Percentiles rank a stretch among this genome's conserved stretches.
These are phyloP conservation scores for Trypanosoma brucei DNA, from an alignment of 208 protist genomes.

Conservation along the genomic window DNA sequence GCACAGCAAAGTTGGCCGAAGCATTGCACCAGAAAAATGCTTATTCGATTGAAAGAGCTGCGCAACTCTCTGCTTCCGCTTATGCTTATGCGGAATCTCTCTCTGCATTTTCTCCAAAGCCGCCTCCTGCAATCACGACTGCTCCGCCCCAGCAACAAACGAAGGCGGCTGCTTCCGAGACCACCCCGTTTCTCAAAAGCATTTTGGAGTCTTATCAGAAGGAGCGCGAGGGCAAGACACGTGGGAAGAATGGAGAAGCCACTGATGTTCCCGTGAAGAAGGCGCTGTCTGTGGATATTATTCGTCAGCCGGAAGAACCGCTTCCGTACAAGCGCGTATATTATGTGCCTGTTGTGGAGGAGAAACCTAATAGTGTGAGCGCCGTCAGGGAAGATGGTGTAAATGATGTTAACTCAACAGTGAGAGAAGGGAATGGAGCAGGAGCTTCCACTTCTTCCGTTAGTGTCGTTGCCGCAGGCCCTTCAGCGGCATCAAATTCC, in stretches of 20 bases:
- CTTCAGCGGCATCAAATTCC: too few relatives aligned
- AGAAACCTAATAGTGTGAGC: conserved; percentile 1
- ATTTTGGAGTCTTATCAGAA: conserved; percentile 52
- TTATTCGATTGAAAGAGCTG: not conserved
- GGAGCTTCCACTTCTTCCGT: not conserved
- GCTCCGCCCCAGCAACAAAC: not conserved
- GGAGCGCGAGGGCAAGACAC: not conserved
- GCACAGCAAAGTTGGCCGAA: conserved; percentile 25
- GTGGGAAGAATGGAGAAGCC: not conserved
- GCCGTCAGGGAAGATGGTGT: not conserved
- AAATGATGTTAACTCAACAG: not conserved
- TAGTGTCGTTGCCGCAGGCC: too few relatives aligned
- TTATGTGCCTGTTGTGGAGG: conserved; percentile 29
- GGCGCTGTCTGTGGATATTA: conserved; percentile 23
- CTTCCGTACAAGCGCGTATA: conserved; percentile 39
- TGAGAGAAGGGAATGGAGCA: not conserved
- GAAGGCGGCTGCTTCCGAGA: conserved; percentile 7
- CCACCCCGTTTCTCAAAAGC: conserved; percentile 25
- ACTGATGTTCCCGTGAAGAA: conserved; percentile 8
- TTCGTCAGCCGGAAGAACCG: conserved; percentile 35
- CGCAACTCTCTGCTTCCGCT: not conserved
- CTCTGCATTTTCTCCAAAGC: not conserved
- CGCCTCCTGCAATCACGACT: not conserved
- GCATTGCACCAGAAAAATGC: conserved; percentile 19
- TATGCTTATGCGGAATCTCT: not conserved